These are phyloP conservation scores for Plenodomus lindquistii DNA, from an alignment of 2,329 filamentous ascomycete genomes.

Conservation along the genomic window DNA sequence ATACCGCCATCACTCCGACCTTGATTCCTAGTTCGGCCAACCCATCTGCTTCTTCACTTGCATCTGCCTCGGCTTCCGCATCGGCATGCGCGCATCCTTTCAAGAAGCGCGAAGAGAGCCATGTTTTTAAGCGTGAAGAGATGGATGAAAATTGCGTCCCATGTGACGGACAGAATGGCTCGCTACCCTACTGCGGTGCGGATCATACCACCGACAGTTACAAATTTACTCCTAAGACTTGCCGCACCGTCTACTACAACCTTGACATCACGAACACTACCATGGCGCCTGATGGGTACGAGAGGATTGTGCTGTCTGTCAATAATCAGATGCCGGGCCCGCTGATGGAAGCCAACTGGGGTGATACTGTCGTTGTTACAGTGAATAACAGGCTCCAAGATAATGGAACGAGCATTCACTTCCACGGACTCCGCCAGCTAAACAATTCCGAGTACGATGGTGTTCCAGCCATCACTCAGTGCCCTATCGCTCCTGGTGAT, in stretches of 20 bases:
- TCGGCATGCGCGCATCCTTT: conserved; percentile 8
- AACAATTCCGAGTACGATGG: conserved; percentile 72
- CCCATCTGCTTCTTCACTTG: conserved; percentile 6
- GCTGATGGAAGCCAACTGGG: conserved; percentile 63
- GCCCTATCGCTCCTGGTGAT: conserved; percentile 61
- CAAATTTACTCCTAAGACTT: conserved; percentile 44
- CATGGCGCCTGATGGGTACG: conserved; percentile 65
- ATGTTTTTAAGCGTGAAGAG: conserved; percentile 6
- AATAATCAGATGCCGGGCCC: conserved; percentile 64
- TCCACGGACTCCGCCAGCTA: conserved; percentile 53
- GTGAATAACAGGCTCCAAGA: conserved; percentile 38
- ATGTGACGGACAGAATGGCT: conserved; percentile 39
- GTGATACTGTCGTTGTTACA: conserved; percentile 45
- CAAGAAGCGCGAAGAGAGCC: conserved; percentile 2
- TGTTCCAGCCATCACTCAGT: conserved; percentile 72
- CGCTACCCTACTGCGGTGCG: conserved; percentile 37
- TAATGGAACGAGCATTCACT: conserved; percentile 46
- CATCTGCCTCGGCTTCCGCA: conserved; percentile 12
- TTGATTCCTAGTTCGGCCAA: conserved; percentile 11
- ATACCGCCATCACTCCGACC: conserved; percentile 5
- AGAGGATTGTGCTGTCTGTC: conserved; percentile 73
- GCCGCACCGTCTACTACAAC: conserved; percentile 45
- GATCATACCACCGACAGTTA: conserved; percentile 44
- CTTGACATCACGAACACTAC: conserved; percentile 47
- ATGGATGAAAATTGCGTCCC: conserved; percentile 19